Evolutionary conservation across 1,284 basidiomycete species (phyloP).

Genomic region (Agaricales sp.): DNA sequence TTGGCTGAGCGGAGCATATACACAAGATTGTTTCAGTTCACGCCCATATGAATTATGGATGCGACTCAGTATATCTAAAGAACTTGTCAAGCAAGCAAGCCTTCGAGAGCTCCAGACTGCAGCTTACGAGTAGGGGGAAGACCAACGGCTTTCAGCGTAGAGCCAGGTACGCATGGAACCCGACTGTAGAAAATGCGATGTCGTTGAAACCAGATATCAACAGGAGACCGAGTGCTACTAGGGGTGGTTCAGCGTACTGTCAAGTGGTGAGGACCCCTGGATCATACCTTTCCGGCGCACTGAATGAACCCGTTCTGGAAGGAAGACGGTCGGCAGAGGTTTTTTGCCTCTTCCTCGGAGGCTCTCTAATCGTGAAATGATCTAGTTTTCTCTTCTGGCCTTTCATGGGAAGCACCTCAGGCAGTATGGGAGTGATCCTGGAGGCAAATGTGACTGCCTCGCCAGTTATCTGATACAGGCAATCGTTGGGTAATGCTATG

Average conservation of each 20-base stretch:
- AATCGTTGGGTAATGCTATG: constrained; percentile 64
- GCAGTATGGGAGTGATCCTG: neutral
- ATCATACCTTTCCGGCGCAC: neutral
- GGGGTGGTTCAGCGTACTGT: neutral
- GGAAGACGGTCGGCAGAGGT: constrained; percentile 11
- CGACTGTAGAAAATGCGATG: constrained; percentile 60
- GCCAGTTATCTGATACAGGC: constrained; percentile 73
- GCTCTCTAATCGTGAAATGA: constrained; percentile 7
- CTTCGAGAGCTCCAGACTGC: neutral
- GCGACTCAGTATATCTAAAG: constrained; percentile 52
- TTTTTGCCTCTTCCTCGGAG: constrained; percentile 11
- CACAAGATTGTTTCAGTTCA: constrained; percentile 15
- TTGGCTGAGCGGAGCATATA: constrained; percentile 28
- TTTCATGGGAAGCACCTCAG: constrained; percentile 5
- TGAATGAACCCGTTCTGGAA: neutral
- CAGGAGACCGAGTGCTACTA: constrained; percentile 20
- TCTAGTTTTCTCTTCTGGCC: neutral
- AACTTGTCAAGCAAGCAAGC: constrained; percentile 7
- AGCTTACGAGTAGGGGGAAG: constrained; percentile 57
- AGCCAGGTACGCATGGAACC: constrained; percentile 36
- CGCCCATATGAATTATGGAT: constrained; percentile 26
- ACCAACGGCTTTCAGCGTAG: constrained; percentile 43
- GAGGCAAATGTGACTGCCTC: constrained; percentile 26
- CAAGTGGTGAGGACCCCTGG: neutral
- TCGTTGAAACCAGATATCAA: constrained; percentile 47